Evolutionary conservation across 192 early-diverging fungal species (phyloP).

Genomic region (Coemansia guatemalensis): DNA sequence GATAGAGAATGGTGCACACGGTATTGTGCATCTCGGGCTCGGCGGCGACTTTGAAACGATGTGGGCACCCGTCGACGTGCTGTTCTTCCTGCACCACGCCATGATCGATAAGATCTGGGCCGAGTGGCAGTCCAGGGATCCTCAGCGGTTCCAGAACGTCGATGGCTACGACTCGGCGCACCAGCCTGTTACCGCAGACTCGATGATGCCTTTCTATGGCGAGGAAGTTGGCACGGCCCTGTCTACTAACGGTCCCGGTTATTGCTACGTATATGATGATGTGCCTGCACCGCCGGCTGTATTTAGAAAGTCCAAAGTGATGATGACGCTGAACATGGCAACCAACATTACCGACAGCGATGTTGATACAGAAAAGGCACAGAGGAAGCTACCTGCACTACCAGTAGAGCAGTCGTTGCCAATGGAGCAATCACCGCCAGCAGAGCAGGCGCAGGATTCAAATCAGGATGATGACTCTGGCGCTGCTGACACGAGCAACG

Average conservation of each 20-base stretch:
- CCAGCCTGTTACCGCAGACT: conserved; percentile 30
- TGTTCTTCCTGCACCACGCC: conserved; percentile 71
- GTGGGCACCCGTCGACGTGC: conserved; percentile 56
- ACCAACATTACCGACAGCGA: not conserved
- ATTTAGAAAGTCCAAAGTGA: conserved; percentile 16
- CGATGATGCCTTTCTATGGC: conserved; percentile 49
- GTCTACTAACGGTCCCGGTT: conserved; percentile 37
- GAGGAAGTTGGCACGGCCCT: conserved; percentile 38
- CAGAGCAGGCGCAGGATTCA: not conserved
- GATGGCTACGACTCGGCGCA: conserved; percentile 36
- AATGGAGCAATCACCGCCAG: not conserved
- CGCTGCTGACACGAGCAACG: conserved; percentile 2
- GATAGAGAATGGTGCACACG: conserved; percentile 56
- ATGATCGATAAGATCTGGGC: conserved; percentile 64
- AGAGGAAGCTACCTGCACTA: not conserved
- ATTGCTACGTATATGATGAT: conserved; percentile 55
- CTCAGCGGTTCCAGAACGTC: conserved; percentile 26
- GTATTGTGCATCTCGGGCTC: conserved; percentile 51
- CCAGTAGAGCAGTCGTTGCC: not conserved
- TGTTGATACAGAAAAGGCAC: not conserved
- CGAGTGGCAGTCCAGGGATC: conserved; percentile 55
- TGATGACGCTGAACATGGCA: conserved; percentile 8
- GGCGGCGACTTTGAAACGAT: conserved; percentile 58
- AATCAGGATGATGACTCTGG: not conserved
- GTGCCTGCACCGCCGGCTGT: conserved; percentile 33